These are phyloP conservation scores for Salinomyces thailandicus DNA, from an alignment of 2,329 filamentous ascomycete species.

Conservation along the genomic window DNA sequence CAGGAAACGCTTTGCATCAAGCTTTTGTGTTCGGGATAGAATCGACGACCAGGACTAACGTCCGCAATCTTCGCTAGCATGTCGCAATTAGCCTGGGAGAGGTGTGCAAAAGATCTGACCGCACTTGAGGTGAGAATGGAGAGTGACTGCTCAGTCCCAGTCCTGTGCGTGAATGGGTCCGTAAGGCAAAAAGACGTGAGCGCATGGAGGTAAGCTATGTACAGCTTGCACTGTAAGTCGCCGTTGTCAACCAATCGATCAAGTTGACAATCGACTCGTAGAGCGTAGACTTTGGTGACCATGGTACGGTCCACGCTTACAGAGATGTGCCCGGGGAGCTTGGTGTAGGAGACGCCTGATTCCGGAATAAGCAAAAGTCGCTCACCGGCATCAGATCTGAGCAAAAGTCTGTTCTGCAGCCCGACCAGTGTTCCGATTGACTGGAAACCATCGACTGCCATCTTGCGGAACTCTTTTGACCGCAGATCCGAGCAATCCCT, in stretches of 20 bases:
- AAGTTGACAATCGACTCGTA: conserved; percentile 45
- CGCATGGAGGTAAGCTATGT: conserved; percentile 46
- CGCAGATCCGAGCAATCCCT: conserved; percentile 4
- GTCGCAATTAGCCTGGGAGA: conserved; percentile 10
- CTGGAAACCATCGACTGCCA: conserved; percentile 40
- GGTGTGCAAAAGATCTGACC: conserved; percentile 14
- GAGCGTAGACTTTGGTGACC: conserved; percentile 45
- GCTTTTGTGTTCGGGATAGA: conserved; percentile 34
- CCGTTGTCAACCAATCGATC: conserved; percentile 47
- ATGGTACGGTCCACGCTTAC: conserved; percentile 24
- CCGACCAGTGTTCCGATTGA: conserved; percentile 52
- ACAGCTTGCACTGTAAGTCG: conserved; percentile 28
- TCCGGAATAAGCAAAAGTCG: conserved; percentile 38
- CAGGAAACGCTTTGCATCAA: conserved; percentile 38
- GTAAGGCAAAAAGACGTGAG: conserved; percentile 48
- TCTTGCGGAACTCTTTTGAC: conserved; percentile 14
- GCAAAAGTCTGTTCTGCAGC: conserved; percentile 47
- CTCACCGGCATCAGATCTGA: conserved; percentile 31
- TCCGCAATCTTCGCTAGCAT: conserved; percentile 21
- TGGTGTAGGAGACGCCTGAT: neutral
- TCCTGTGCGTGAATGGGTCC: conserved; percentile 48
- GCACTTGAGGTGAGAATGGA: conserved; percentile 13
- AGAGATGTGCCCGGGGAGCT: conserved; percentile 33
- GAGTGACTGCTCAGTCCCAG: conserved; percentile 48
- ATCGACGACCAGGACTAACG: conserved; percentile 29